Conservation (phyloP, 495 filamentous ascomycete genomes). For the Penicillium dipodomyicola region DNA sequence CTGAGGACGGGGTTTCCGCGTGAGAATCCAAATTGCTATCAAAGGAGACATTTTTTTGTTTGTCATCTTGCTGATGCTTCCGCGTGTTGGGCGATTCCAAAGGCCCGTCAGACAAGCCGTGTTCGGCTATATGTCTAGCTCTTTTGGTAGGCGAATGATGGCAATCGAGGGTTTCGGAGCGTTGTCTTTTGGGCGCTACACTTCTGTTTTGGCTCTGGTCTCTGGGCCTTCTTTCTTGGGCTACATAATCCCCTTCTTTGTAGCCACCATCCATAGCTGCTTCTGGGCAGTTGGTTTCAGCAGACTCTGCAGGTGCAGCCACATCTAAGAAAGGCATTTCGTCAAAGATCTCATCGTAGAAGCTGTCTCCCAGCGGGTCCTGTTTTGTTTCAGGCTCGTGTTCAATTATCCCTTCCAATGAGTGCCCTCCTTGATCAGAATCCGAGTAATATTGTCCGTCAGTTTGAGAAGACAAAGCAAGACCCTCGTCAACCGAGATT, state of each 20-base stretch:
- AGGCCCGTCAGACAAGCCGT: not conserved
- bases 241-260: not conserved
- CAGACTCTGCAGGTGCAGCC: slow-evolving; percentile 6
- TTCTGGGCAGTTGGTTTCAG: slow-evolving; percentile 1
- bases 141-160: slow-evolving; percentile 27
- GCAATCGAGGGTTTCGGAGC: slow-evolving; percentile 2
- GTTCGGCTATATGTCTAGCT: slow-evolving; percentile 23
- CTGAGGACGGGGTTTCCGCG: slow-evolving; percentile 14
- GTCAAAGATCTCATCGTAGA: slow-evolving; percentile 31
- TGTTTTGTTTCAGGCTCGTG: not conserved
- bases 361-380: slow-evolving; percentile 20
- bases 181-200: slow-evolving; percentile 16
- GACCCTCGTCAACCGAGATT: slow-evolving; percentile 48
- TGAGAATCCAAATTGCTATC: not conserved
- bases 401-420: slow-evolving; percentile 4
- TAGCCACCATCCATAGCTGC: not conserved
- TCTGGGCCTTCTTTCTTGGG: not conserved
- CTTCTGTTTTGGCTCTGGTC: not conserved
- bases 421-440: slow-evolving; percentile 1
- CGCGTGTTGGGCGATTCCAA: not conserved
- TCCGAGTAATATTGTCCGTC: slow-evolving; percentile 12
- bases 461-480: slow-evolving; percentile 45
- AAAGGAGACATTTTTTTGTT: slow-evolving; percentile 6
- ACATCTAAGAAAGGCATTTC: slow-evolving; percentile 15
- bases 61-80: slow-evolving; percentile 3